Evolutionary conservation across 257 asterid species (phyloP).

Genomic region (Cordia subcordata): DNA sequence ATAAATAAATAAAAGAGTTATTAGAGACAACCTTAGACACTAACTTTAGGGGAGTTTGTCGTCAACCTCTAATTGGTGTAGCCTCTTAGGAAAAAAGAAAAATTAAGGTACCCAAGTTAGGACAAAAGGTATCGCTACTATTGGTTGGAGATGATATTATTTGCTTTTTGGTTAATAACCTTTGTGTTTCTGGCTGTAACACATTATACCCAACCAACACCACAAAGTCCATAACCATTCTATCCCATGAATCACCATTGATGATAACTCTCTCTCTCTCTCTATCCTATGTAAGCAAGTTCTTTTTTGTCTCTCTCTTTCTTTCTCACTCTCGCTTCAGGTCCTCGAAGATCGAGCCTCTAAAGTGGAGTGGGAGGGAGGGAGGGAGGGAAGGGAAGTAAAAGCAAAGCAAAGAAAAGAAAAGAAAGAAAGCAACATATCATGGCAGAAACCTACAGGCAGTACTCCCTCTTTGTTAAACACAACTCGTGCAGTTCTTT

Average conservation of each 20-base stretch:
- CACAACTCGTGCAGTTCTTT: too few relatives aligned
- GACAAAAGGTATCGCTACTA: too few relatives aligned
- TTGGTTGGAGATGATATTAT: background rate
- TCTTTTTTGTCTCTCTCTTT: conserved; percentile 13
- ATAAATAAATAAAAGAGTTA: too few relatives aligned
- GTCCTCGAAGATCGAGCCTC: conserved; percentile 43
- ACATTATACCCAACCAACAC: background rate
- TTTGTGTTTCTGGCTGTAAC: background rate
- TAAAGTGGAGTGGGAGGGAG: conserved; percentile 16
- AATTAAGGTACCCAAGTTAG: background rate
- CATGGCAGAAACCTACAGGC: conserved; percentile 29
- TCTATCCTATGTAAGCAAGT: background rate
- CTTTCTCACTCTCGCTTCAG: conserved; percentile 12
- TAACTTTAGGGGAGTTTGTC: too few relatives aligned
- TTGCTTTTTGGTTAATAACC: background rate
- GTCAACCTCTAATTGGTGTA: too few relatives aligned
- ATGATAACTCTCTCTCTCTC: background rate
- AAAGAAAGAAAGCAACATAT: conserved; percentile 50
- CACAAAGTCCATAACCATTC: background rate
- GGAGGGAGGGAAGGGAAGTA: conserved; percentile 2
- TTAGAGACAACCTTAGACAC: too few relatives aligned
- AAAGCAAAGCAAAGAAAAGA: conserved; percentile 18
- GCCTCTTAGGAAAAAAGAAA: too few relatives aligned
- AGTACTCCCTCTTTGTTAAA: background rate
- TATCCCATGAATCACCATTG: conserved; percentile 1